A percentile compares a stretch with the other conserved stretches of the same genome.
Evolutionary conservation across 148 eudicot species (phyloP).

Genomic region (Heliamphora exappendiculata): DNA sequence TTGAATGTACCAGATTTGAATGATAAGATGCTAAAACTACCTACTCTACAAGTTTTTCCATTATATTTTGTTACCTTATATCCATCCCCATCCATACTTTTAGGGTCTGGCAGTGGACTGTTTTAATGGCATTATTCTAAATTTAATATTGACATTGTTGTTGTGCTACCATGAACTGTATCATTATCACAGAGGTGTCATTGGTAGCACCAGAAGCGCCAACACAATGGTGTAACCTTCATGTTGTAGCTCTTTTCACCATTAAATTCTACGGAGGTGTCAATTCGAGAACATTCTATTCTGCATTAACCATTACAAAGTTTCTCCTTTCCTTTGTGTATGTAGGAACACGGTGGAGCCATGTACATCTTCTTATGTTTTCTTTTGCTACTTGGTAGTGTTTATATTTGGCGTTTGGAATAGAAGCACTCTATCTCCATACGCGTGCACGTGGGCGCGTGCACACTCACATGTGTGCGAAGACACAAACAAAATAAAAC

Average conservation of each 20-base stretch:
- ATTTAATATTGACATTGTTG: no score
- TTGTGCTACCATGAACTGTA: no score
- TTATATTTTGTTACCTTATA: neutral
- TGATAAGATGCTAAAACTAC: neutral
- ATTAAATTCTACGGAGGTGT: neutral
- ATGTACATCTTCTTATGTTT: neutral
- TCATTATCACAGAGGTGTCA: no score
- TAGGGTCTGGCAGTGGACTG: no score
- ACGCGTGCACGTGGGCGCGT: no score
- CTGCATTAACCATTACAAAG: neutral
- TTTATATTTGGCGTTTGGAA: neutral
- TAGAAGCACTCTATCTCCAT: conserved; percentile 1
- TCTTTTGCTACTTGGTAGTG: neutral
- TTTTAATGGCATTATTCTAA: no score
- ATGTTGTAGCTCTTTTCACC: neutral
- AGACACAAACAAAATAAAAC: no score
- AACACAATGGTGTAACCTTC: neutral
- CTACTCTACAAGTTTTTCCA: neutral
- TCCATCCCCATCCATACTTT: neutral
- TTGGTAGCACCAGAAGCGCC: neutral
- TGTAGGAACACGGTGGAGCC: neutral
- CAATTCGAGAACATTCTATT: neutral
- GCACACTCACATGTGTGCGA: no score
- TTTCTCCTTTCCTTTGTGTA: neutral
- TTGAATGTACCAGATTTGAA: neutral